Evolutionary conservation across 495 filamentous ascomycete species (phyloP), one percentile per base, ranked within the genome.

Genomic region (Xylaria grammica): DNA sequence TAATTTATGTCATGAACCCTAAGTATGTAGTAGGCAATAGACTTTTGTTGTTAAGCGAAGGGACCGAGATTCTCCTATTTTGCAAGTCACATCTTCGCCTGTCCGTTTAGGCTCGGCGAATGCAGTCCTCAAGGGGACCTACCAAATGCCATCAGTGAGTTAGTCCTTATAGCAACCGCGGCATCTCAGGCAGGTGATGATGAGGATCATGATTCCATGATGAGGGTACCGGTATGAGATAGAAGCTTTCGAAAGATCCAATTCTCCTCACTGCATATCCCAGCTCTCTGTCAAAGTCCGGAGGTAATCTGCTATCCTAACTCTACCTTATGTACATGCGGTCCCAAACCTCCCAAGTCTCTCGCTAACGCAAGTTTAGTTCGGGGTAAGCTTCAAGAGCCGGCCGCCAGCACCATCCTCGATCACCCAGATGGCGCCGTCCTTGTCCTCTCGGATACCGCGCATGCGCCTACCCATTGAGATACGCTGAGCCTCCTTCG

Each of bases 381-480:
- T 72, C 46, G 74, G 74, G 40, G 74, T 76, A 53, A 76, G 70
- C 72, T 76, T 74, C 65, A 76, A 66, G 56, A 76, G 66, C 56
- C 74, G 60, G 24, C 74, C 74, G 42, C 26, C 49, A 22, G 29
- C 13, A 49, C 74, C 74, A 69, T 76, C 74, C 70, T 76, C 74
- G 24, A 76, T 64, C 49, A 76, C 74, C 72, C 72, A 76, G 48
- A 76, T 65, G 59, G 70, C 67, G 52, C 74, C 74, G 50, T 76
- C 72, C 63, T 67, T 66, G 53, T 61, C 67, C 74, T 74, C 66
- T 59, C 74, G 67, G 58, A 76, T 70, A 55, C 72, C 67, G 52
- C 74, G 70, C 65, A 72, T 76, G 65, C 74, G 72, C 66, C 65
- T 72, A 10, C 74, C 74, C 67, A 76, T 67, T 17, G 68, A 69